Conservation (phyloP, 2,329 filamentous ascomycete species). For the Fusarium luffae region DNA sequence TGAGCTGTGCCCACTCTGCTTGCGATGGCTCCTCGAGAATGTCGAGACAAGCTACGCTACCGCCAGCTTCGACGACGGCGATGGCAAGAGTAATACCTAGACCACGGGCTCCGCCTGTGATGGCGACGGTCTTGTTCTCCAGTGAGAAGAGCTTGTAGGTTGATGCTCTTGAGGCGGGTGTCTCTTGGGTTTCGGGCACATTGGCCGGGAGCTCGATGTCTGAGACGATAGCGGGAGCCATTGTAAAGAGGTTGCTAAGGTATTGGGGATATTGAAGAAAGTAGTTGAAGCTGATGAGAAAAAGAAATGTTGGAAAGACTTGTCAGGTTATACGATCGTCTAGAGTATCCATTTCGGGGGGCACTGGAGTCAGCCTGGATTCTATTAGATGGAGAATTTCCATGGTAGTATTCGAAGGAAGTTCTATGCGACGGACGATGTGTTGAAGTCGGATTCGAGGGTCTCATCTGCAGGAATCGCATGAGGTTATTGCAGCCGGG, state of each 20-base stretch:
- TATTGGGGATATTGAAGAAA: neutral
- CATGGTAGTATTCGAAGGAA: slow-evolving; percentile 10
- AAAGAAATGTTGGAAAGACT: neutral
- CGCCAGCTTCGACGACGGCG: slow-evolving; percentile 62
- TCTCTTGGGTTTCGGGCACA: slow-evolving; percentile 48
- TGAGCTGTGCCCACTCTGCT: slow-evolving; percentile 55
- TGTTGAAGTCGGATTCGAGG: neutral
- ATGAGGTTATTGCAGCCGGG: slow-evolving; percentile 33
- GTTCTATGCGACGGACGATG: slow-evolving; percentile 29
- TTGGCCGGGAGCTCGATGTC: slow-evolving; percentile 46
- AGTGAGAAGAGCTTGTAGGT: slow-evolving; percentile 57
- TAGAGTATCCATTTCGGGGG: slow-evolving; percentile 17
- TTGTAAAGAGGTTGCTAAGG: slow-evolving; percentile 2
- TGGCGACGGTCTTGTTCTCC: slow-evolving; percentile 56
- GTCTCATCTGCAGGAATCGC: neutral
- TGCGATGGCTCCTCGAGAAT: slow-evolving; percentile 53
- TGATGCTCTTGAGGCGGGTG: slow-evolving; percentile 45
- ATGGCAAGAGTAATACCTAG: slow-evolving; percentile 62
- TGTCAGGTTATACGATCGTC: slow-evolving; percentile 12
- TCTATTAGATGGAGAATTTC: slow-evolving; percentile 1
- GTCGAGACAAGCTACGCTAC: slow-evolving; percentile 61
- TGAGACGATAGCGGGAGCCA: slow-evolving; percentile 46
- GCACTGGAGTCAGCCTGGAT: neutral
- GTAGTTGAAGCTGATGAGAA: neutral
- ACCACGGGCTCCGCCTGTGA: slow-evolving; percentile 64